Evolutionary conservation across 1,284 basidiomycete species (phyloP).

Genomic region (Mrakiaceae sp.): DNA sequence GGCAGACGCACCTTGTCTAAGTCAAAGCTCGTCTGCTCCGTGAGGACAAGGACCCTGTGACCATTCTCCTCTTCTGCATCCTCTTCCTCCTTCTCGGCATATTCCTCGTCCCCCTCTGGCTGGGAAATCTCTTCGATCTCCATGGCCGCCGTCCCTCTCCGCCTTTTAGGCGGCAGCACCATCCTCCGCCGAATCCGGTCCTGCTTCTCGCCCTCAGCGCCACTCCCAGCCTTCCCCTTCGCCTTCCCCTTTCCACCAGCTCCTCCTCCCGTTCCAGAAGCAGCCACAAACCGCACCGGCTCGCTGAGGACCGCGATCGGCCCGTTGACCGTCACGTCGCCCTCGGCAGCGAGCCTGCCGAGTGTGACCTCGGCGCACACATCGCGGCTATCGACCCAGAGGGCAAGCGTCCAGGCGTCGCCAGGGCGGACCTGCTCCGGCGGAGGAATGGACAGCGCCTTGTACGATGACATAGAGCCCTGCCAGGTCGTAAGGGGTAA

Average conservation of each 20-base stretch:
- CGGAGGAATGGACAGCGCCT: slow-evolving; percentile 2
- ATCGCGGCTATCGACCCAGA: background rate
- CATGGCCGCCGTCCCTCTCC: too few species aligned
- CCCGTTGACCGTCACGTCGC: too few species aligned
- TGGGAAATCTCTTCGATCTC: too few species aligned
- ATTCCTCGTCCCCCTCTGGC: too few species aligned
- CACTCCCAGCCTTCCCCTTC: background rate
- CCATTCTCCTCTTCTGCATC: background rate
- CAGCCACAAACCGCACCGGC: background rate
- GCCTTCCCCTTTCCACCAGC: background rate
- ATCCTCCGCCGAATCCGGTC: slow-evolving; percentile 8
- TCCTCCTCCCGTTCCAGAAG: background rate
- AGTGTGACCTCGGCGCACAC: background rate
- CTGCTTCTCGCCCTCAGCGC: slow-evolving; percentile 2
- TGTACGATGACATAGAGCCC: slow-evolving; percentile 9
- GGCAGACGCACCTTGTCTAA: slow-evolving; percentile 9
- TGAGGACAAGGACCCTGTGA: background rate
- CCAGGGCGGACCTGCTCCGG: background rate
- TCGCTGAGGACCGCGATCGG: slow-evolving; percentile 6
- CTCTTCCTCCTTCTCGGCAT: background rate
- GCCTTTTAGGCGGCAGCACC: background rate
- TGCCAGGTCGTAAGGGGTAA: slow-evolving; percentile 6
- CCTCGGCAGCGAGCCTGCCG: background rate
- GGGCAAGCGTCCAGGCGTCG: slow-evolving; percentile 3
- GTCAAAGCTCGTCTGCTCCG: slow-evolving; percentile 14